Conservation (phyloP, 345 rosid species). For the Salix koriyanagi region DNA sequence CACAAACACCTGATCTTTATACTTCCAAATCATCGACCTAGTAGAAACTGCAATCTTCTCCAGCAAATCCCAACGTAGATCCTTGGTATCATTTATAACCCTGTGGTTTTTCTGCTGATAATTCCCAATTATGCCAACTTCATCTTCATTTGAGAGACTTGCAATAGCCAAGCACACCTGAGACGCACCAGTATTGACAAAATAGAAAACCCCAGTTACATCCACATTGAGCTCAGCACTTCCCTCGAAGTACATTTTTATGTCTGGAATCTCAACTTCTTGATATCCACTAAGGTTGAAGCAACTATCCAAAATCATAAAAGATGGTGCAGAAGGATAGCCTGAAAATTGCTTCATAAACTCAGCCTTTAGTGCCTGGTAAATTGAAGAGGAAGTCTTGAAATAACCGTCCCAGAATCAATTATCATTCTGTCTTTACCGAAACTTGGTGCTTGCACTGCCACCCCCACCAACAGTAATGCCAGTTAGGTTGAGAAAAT, state of each 20-base stretch:
- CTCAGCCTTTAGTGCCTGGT: conserved; percentile 56
- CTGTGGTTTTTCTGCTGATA: no score
- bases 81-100: no score
- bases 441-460: conserved; percentile 35
- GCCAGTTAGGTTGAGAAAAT: conserved; percentile 73
- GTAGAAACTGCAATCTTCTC: no score
- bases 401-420: conserved; percentile 25
- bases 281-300: conserved; percentile 67
- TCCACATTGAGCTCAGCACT: conserved; percentile 18
- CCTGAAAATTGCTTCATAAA: conserved; percentile 65
- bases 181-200: no score
- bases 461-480: conserved; percentile 57
- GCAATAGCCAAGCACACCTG: no score
- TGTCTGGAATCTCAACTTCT: conserved; percentile 61
- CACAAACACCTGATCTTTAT: no score
- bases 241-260: conserved; percentile 56
- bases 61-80: no score
- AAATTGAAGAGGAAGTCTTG: conserved; percentile 71
- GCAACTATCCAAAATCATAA: conserved; percentile 78
- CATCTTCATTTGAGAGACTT: no score
- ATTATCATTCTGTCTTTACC: conserved; percentile 30
- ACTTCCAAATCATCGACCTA: no score
- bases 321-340: conserved; percentile 63
- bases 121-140: no score
- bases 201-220: no score